Percentiles rank a stretch among this genome's conserved stretches.
These are phyloP conservation scores for Aristolochia californica DNA, from an alignment of 164 flowering plant genomes.

Conservation along the genomic window DNA sequence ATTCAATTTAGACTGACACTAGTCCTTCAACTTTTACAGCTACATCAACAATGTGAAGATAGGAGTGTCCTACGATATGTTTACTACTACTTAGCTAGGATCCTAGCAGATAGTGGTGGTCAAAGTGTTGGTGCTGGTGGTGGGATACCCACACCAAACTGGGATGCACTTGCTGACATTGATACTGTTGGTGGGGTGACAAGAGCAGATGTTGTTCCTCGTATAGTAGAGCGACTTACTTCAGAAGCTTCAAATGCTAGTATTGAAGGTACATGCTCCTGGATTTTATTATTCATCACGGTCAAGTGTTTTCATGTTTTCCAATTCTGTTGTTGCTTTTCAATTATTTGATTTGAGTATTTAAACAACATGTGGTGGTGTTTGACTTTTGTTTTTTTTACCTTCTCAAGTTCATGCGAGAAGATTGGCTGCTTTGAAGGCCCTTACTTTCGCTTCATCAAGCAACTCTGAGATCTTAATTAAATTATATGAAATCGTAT, in stretches of 20 bases:
- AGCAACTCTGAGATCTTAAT: conserved; percentile 64
- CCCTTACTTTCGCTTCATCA: conserved; percentile 88
- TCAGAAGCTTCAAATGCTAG: conserved; percentile 66
- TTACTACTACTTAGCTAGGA: conserved; percentile 90
- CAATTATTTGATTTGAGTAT: background rate
- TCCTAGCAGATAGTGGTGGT: conserved; percentile 73
- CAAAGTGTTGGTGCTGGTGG: conserved; percentile 88
- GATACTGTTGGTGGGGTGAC: conserved; percentile 98
- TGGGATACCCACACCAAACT: conserved; percentile 97
- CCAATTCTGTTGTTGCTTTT: background rate
- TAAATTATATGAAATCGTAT: conserved; percentile 85
- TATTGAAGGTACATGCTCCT: conserved; percentile 49
- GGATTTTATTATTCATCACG: conserved; percentile 1
- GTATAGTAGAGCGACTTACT: conserved; percentile 72
- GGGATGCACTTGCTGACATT: conserved; percentile 99
- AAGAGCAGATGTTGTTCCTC: conserved; percentile 98
- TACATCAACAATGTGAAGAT: conserved; percentile 93
- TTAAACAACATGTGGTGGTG: background rate
- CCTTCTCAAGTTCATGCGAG: conserved; percentile 79
- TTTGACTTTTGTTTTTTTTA: conserved; percentile 6
- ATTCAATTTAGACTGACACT: too few relatives aligned
- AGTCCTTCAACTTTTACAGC: conserved; percentile 33
- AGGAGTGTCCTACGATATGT: conserved; percentile 82
- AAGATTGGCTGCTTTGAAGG: conserved; percentile 91
- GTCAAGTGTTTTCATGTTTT: background rate